Evolutionary conservation across 2,329 filamentous ascomycete genomes (phyloP), one percentile per base, ranked within the genome.

Genomic region (Cryoendolithus antarcticus): DNA sequence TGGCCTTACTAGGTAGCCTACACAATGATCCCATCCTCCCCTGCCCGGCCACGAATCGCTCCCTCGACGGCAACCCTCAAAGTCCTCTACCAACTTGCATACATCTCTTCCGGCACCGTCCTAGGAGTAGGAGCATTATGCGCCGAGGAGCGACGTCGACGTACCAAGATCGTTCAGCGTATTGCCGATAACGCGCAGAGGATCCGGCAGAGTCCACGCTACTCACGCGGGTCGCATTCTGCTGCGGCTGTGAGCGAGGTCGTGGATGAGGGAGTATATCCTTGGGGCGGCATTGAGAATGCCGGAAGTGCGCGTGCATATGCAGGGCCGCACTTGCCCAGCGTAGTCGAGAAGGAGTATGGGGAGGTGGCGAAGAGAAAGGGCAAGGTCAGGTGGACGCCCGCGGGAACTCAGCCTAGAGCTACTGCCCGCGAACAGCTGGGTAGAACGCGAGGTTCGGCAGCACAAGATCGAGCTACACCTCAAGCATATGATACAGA

Each of bases 21-120:
- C 6, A 21, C 19, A 21, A 21, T 21, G 19, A 21, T 21, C 19
- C 19, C 19, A 21, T 27, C 24, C 24, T 27, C 39, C 9, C 39
- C 39, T 3, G 30, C 24, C 34, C 40, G 40, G 42, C 45, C 48
- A 33, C 55, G 55, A 44, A 27, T 27, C 24, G 56, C 52, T 34
- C 58, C 59, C 35, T 61, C 59, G 11, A 52, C 50, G 39, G 56
- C 48, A 24, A 55, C 57, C 33, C 55, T 60, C 35, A 49, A 51
- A 35, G 41, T 56, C 34, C 53, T 62, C 32, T 57, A 57, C 41
- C 58, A 61, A 41, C 56, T 61, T 42, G 59, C 57, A 21, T 61
- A 60, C 47, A 58, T 59, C 38, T 58, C 57, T 9, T 61, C 58
- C 31, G 59, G 59, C 28, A 56, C 58, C n/a, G 57, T 52, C 6